phyloP scores from a whole-genome alignment of 2,329 filamentous ascomycete species.

The Gaeumannomyces tritici region DNA sequence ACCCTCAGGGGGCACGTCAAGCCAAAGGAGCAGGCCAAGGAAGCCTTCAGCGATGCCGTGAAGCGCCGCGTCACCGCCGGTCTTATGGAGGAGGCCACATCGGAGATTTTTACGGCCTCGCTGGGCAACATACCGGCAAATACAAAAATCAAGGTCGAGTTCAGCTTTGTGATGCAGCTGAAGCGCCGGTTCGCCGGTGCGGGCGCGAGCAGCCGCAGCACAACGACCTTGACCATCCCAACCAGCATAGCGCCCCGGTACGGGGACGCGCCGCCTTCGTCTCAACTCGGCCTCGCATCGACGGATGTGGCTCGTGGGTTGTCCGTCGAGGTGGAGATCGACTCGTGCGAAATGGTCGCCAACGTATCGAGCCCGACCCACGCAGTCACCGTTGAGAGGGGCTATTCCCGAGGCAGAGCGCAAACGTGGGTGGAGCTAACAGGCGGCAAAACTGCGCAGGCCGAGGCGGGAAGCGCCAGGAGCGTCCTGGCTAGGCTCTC shows the following conservation, averaged over 20 bases:
- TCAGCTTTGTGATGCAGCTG: constrained; percentile 16
- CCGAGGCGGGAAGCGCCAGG: too few relatives aligned
- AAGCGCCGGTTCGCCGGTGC: constrained; percentile 10
- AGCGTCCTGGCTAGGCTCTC: background rate
- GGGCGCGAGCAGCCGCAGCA: constrained; percentile 9
- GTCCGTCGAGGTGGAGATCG: background rate
- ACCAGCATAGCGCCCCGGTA: constrained; percentile 17
- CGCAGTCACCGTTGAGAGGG: constrained; percentile 9
- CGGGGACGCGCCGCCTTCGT: constrained; percentile 11
- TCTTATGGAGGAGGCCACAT: constrained; percentile 15
- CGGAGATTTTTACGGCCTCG: constrained; percentile 17
- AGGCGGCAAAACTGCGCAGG: background rate
- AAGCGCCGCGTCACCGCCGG: background rate
- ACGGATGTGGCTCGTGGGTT: background rate
- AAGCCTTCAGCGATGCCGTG: background rate
- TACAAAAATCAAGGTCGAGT: constrained; percentile 13
- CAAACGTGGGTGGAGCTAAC: background rate
- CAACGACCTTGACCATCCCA: constrained; percentile 14
- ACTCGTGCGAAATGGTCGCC: background rate
- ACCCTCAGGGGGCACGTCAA: constrained; percentile 12
- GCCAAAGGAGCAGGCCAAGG: constrained; percentile 12
- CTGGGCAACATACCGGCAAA: constrained; percentile 16
- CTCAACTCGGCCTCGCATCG: constrained; percentile 1
- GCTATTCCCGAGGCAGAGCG: background rate
- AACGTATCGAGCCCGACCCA: constrained; percentile 13